Base-by-base conservation (phyloP, 352 stramenopile genomes). In the Phytophthora macrochlamydospora region DNA sequence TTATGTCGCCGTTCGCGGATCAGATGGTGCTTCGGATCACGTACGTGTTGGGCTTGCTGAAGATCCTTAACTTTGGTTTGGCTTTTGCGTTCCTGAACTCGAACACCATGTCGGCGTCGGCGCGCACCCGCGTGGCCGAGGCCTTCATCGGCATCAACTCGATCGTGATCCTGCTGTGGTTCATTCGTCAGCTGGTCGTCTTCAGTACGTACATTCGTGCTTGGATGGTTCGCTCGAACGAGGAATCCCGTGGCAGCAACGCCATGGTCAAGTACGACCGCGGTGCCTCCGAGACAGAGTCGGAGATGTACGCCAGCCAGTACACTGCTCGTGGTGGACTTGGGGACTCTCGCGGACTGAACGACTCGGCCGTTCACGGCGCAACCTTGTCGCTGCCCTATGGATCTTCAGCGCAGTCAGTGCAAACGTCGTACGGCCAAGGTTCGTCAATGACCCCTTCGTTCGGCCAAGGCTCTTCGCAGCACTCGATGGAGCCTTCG, bases 91-190 rank as follows among this genome's bases (percentile, higher is more conserved):
- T 88, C 59, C 64, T 90, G 1, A 74, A 85, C 54, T 76, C 72
- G 28, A 79, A 83, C 51, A 61, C 62, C 9, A 78, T 89, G 71
- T 73, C 79, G 12, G 53, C 71, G 13, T 72, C 68, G 6, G 70
- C 55, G 0, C 71, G 78, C 13, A 73, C 73, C 31, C 59, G 31
- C 12, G 63, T 87, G 11, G 83, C 80, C 1, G 69, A 90, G 42
- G 76, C 68, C 24, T 90, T 85, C 60, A 89, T 91, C 30, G 78
- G 59, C 14, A 72, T 91, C 67, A 91, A 91, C 70, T 71, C 76
- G 44, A 79, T 88, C 50, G 59, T 90, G 31, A 82, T 90, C 44
- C 38, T 87, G 18, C 51, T 69, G 5, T 90, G 76, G 78, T 90
- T 90, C 30, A 59, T 88, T 29, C 81, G 81, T 35, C 76, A 83